These are phyloP conservation scores for Porcisia deanei DNA, from an alignment of 208 protist genomes.

Conservation along the genomic window DNA sequence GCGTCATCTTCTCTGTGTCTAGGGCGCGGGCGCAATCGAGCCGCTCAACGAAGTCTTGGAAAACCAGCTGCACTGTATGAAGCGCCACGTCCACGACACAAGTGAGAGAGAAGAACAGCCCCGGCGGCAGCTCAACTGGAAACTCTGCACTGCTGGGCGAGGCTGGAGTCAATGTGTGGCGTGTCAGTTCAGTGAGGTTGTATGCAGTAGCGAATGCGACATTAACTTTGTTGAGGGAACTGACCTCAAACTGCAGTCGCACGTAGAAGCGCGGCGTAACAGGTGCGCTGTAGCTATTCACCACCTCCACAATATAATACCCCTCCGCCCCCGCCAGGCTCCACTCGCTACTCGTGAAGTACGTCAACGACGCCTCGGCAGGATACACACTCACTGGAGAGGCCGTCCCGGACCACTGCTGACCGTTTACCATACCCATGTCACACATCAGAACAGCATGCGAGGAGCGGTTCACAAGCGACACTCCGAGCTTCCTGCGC, in stretches of 20 bases:
- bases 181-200: constrained; percentile 43
- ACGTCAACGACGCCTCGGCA: constrained; percentile 54
- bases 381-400: constrained; percentile 50
- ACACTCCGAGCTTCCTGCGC: constrained; percentile 56
- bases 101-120: constrained; percentile 46
- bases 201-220: constrained; percentile 36
- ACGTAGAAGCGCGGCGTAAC: constrained; percentile 47
- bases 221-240: constrained; percentile 62
- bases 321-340: constrained; percentile 72
- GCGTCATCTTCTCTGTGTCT: constrained; percentile 34
- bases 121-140: constrained; percentile 30
- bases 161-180: constrained; percentile 35
- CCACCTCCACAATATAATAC: constrained; percentile 67
- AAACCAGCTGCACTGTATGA: constrained; percentile 42
- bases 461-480: constrained; percentile 50
- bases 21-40: background rate
- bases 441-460: constrained; percentile 41
- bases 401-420: constrained; percentile 47
- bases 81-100: constrained; percentile 32
- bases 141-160: constrained; percentile 25
- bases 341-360: constrained; percentile 68
- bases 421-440: constrained; percentile 48
- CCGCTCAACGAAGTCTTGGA: constrained; percentile 58
- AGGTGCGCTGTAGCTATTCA: constrained; percentile 41
- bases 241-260: constrained; percentile 72